Evolutionary conservation across 768 basidiomycete species (phyloP).

Genomic region (Cystofilobasidium ferigula): DNA sequence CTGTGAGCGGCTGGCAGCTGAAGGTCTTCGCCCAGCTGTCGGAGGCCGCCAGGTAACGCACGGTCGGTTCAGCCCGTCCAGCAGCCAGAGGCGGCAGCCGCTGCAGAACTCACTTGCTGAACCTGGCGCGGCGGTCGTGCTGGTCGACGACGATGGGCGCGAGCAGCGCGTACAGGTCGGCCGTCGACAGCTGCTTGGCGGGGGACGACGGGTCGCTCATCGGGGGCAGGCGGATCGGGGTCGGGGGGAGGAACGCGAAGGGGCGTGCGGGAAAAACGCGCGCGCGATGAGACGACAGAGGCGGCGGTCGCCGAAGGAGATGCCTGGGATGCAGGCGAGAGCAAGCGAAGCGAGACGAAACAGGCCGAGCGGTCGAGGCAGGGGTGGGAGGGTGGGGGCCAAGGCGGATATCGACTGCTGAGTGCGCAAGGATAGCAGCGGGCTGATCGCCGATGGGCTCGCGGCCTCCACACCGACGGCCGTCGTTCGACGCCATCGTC

Average conservation of each 20-base stretch:
- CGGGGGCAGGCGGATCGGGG: not conserved
- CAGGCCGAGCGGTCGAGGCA: too few species aligned
- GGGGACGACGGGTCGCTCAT: not conserved
- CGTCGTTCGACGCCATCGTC: too few species aligned
- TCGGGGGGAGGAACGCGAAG: not conserved
- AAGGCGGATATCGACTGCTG: too few species aligned
- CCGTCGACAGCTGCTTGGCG: conserved; percentile 36
- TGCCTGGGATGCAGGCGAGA: too few species aligned
- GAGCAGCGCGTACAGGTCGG: conserved; percentile 48
- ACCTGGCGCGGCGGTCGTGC: conserved; percentile 22
- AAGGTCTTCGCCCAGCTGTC: conserved; percentile 82
- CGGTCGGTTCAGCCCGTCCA: not conserved
- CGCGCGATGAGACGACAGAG: not conserved
- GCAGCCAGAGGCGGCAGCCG: not conserved
- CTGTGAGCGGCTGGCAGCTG: conserved; percentile 51
- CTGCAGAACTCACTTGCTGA: conserved; percentile 1
- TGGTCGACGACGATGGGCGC: conserved; percentile 48
- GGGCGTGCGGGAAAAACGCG: too few species aligned
- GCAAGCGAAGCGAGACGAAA: too few species aligned
- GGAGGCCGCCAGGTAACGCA: conserved; percentile 41
- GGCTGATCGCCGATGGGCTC: too few species aligned
- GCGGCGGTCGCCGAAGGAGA: not conserved
- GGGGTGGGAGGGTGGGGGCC: too few species aligned
- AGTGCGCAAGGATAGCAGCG: too few species aligned
- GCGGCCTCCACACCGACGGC: too few species aligned